These are phyloP conservation scores for Solanum virginianum DNA, from an alignment of 257 asterid genomes.

Conservation along the genomic window DNA sequence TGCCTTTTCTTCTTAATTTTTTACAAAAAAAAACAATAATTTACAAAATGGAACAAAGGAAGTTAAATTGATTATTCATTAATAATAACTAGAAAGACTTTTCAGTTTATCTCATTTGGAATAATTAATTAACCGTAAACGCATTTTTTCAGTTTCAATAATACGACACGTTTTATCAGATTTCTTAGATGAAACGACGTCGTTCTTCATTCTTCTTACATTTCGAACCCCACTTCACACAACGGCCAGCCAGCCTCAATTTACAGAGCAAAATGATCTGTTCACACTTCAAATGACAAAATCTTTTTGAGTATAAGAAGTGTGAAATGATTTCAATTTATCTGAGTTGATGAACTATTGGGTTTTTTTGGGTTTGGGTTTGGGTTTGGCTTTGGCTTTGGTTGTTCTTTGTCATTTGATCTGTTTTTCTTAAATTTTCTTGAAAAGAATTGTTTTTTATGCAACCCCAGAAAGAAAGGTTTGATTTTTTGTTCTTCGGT, in stretches of 20 bases:
- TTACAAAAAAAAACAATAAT: no score
- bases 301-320: not conserved
- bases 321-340: conserved; percentile 1
- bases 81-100: not conserved
- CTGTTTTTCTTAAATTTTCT: not conserved
- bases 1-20: no score
- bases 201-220: not conserved
- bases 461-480: not conserved
- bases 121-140: not conserved
- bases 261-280: not conserved
- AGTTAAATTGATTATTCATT: no score
- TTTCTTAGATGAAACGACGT: not conserved
- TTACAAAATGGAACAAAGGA: no score
- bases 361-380: not conserved
- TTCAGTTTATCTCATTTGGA: not conserved
- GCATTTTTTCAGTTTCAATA: not conserved
- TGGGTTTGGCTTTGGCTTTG: not conserved
- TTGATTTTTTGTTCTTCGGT: not conserved
- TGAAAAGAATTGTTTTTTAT: not conserved
- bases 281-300: not conserved
- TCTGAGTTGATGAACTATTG: conserved; percentile 20
- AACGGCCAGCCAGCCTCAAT: conserved; percentile 3
- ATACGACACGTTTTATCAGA: not conserved
- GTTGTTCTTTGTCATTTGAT: not conserved
- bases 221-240: not conserved